Percentiles rank a stretch among this genome's conserved stretches.
These are phyloP conservation scores for Cairneyella variabilis DNA, from an alignment of 495 filamentous ascomycete species.

Conservation along the genomic window DNA sequence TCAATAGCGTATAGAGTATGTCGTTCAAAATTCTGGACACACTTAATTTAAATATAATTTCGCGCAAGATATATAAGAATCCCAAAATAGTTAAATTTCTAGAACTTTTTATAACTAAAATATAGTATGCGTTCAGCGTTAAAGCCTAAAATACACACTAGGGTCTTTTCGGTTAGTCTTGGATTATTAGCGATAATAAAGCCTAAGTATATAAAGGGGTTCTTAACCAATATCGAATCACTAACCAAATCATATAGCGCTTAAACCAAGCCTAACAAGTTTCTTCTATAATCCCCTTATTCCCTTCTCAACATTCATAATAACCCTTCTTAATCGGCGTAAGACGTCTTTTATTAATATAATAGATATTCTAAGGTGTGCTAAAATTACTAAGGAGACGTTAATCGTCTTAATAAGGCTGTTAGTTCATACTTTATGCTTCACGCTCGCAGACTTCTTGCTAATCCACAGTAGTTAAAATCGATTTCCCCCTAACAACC, in stretches of 20 bases:
- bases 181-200: too few relatives aligned
- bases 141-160: not conserved
- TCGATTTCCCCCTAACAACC: conserved; percentile 4
- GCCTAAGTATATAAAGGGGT: too few relatives aligned
- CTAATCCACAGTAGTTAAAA: conserved; percentile 10
- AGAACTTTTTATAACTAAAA: too few relatives aligned
- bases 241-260: too few relatives aligned
- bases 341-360: not conserved
- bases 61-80: too few relatives aligned
- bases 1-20: too few relatives aligned
- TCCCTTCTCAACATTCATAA: not conserved
- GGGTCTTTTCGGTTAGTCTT: not conserved
- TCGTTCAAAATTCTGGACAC: too few relatives aligned
- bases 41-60: too few relatives aligned
- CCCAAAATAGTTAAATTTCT: too few relatives aligned
- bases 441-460: conserved; percentile 9
- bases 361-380: conserved; percentile 11
- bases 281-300: not conserved
- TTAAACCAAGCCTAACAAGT: not conserved
- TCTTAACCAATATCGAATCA: too few relatives aligned
- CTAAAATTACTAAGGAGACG: conserved; percentile 9
- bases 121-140: not conserved
- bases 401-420: conserved; percentile 12
- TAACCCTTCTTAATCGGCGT: not conserved
- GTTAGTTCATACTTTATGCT: conserved; percentile 12